A percentile compares a stretch with the other conserved stretches of the same genome.
phyloP scores from a whole-genome alignment of 805 yeast species.

The Komagataella kurtzmanii region DNA sequence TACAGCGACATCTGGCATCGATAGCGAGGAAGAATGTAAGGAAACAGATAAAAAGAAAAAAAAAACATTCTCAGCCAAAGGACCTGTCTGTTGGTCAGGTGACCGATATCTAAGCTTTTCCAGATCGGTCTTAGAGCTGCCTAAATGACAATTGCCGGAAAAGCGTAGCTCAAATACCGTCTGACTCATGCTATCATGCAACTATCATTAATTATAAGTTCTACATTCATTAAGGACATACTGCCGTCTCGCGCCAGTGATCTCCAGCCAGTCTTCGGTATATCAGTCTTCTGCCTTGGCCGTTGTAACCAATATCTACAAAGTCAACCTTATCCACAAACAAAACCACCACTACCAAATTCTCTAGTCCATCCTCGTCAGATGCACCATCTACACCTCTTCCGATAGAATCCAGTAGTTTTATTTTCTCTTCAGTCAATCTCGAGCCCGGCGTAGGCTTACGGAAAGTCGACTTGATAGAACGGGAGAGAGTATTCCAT shows the following conservation, averaged over 20 bases:
- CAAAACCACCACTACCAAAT: constrained; percentile 58
- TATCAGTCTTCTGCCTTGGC: constrained; percentile 31
- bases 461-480: constrained; percentile 50
- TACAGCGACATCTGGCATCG: neutral
- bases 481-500: constrained; percentile 49
- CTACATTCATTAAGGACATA: constrained; percentile 43
- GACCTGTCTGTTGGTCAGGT: neutral
- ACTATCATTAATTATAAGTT: neutral
- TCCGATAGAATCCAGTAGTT: constrained; percentile 52
- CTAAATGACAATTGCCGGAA: neutral
- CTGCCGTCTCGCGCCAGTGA: constrained; percentile 66
- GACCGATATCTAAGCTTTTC: neutral
- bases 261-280: constrained; percentile 40
- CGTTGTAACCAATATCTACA: constrained; percentile 41
- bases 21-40: neutral
- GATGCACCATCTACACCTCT: constrained; percentile 77
- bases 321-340: constrained; percentile 62
- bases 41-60: neutral
- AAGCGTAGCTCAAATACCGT: neutral
- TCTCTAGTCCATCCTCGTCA: constrained; percentile 45
- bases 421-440: constrained; percentile 39
- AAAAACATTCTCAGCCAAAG: too few relatives aligned
- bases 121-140: neutral
- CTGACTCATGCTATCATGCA: neutral
- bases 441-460: constrained; percentile 62